Base-by-base conservation (phyloP, 2,329 filamentous ascomycete species). In the Diaporthe capsici region DNA sequence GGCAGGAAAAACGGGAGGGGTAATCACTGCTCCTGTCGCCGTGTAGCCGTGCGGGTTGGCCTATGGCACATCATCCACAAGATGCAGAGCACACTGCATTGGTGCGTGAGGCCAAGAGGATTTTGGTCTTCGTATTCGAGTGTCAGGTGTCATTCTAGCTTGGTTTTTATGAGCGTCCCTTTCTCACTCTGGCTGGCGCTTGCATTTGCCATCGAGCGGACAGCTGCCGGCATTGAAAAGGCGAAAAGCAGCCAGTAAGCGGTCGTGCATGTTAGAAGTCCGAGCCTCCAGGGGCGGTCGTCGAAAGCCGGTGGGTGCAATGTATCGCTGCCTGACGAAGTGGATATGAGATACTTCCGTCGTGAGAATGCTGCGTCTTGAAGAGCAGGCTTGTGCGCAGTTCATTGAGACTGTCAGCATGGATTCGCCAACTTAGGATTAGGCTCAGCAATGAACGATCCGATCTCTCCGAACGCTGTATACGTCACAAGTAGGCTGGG, bases 81-180 rank as follows among this genome's bases (percentile, higher is more conserved):
- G 34, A 25, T 25, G 49, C 22, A 68, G 47, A 53, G 34, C 65
- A 70, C 65, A 70, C 65, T 39, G 65, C 65, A 53, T 68, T 53
- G 65, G 65, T 68, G 47, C 22, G 47, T 42, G 31, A 53, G 49
- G 65, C 31, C 65, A 55, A 39, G 65, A 42, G 65, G 47, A 25
- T 53, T 53, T 68, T 28, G 13, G 34, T 37, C 47, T 70, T 70
- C 65, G 65, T 70, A 70, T 70, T 55, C 49, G 65, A 70, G 47
- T 28, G 65, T 70, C 65, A 70, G 49, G 49, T 70, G 65, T 42
- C 65, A 34, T 42, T 39, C 65, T 70, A 70, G 65, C 65, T 55
- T 42, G 34, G 65, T 39, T 70, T 42, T 55, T 55, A 25, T 55
- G 65, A 55, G 28, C 65, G 61, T 39, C 65, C 47, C 47, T 70